Evolutionary conservation across 345 rosid species (phyloP), one percentile per base, ranked within the genome.

Genomic region (Pistacia integerrima): DNA sequence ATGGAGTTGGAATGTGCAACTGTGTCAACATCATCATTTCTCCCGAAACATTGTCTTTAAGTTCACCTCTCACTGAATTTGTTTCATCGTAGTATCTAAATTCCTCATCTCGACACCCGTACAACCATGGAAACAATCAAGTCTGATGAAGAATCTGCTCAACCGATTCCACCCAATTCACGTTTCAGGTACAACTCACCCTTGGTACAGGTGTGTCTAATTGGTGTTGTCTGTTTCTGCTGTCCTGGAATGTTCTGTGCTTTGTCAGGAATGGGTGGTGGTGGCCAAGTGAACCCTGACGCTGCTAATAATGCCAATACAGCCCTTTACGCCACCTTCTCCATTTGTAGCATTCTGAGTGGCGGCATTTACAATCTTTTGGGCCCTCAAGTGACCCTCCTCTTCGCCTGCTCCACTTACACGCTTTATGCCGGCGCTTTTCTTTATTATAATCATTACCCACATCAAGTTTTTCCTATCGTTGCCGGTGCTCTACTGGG

Each of bases 181-280:
- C 46, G 55, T 20, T 78, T 87, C 70, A 80, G 93, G 48, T 86
- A 88, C 80, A 91, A 88, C 75, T 91, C 95, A 0, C 92, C 93
- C 11, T 33, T 89, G 18, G 75, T 83, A 0, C 92, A 91, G 63
- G 87, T 91, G 12, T 48, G 56, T 72, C 79, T 88, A 62, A 91
- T 91, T 52, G 93, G 95, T 4, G 75, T 89, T 0, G 93, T 91
- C 74, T 91, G 93, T 60, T 88, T 91, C 84, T 89, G 93, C 79
- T 91, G 92, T 44, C 93, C 93, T 1, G 93, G 95, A 18, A 91
- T 89, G 93, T 91, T 88, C 83, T 89, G 88, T 62, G 93, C 93
- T 20, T 89, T 89, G 61, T 54, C 86, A 10, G 92, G 95, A 57
- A 80, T 91, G 95, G 95, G 93, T 20, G 95, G 86, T 2, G 93